Evolutionary conservation across 2,329 filamentous ascomycete species (phyloP).

Genomic region (Diplodia sapinea): DNA sequence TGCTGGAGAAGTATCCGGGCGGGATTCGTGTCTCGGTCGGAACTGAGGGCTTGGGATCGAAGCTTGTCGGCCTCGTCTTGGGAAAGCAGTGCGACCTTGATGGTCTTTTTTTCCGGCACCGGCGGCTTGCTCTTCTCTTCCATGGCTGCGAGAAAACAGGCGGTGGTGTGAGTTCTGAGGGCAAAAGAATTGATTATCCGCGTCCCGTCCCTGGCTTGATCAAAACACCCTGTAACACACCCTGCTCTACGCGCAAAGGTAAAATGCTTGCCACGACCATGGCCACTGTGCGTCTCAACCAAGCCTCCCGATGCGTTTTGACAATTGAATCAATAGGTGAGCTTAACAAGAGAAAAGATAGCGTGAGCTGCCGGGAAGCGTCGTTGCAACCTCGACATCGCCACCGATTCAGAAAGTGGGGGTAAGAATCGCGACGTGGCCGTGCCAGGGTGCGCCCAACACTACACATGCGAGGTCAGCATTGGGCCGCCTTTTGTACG

Average conservation of each 20-base stretch:
- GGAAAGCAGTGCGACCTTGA: constrained; percentile 11
- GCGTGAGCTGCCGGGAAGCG: no score
- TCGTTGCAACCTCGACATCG: no score
- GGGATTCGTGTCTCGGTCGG: constrained; percentile 30
- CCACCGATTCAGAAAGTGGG: not conserved
- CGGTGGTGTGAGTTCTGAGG: not conserved
- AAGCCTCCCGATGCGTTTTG: no score
- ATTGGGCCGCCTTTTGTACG: not conserved
- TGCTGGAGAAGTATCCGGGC: constrained; percentile 33
- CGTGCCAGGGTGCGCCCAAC: not conserved
- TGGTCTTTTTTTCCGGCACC: not conserved
- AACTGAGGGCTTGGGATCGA: constrained; percentile 32
- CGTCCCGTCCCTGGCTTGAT: not conserved
- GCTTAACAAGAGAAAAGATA: no score
- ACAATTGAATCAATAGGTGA: no score
- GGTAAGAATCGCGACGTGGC: not conserved
- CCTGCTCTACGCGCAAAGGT: not conserved
- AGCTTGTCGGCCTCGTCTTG: constrained; percentile 34
- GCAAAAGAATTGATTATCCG: not conserved
- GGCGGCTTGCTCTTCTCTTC: not conserved
- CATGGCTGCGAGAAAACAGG: not conserved
- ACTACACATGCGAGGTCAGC: constrained; percentile 8
- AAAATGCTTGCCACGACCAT: not conserved
- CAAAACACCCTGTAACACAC: not conserved
- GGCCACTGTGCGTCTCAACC: no score